Base-by-base conservation (phyloP, 192 early-diverging fungal species). In the Gaertneriomyces sp. region DNA sequence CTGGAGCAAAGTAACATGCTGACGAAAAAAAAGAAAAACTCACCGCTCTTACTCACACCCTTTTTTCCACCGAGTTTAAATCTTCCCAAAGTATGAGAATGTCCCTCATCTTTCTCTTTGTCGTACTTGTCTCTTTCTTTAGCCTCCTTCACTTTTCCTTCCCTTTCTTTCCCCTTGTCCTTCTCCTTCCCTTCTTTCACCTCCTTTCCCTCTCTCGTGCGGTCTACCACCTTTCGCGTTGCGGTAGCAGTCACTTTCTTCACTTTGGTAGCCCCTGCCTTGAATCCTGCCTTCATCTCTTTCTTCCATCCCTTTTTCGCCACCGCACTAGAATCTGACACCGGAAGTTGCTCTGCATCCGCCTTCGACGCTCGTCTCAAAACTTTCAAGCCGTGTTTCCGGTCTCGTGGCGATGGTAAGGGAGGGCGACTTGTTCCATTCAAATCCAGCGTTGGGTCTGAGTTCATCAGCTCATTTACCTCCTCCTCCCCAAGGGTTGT, bases 141-240 rank as follows among this genome's bases (percentile, higher is more conserved):
- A 51, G 58, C 1, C 2, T 4, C 12, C 33, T 39, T 25, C 58
- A 51, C 42, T 67, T 55, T n/a, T 55, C 56, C 19, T 59, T 67
- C 4, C 46, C 65, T 11, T 67, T 67, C 45, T 67, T 67, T 0
- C 58, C 16, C 45, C 52, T 58, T 19, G 65, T 67, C 57, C 20
- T 67, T 0, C 56, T 59, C 10, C 43, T 58, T 42, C 60, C 60
- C 45, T 59, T 12, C n/a, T 58, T 67, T 9, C 45, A 59, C 7
- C 60, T 67, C 65, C 65, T 59, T 19, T 67, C 65, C 45, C 60
- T 67, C 40, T 43, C 60, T 58, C 65, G 60, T 41, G 47, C 60
- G 4, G 58, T 58, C n/a, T 47, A n/a, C 49, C 52, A 47, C n/a
- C 12, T 14, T 0, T 19, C 47, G 47, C 14, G 47, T 16, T 12